Evolutionary conservation across 305 asterid species (phyloP).

Genomic region (Fraxinus platypoda): DNA sequence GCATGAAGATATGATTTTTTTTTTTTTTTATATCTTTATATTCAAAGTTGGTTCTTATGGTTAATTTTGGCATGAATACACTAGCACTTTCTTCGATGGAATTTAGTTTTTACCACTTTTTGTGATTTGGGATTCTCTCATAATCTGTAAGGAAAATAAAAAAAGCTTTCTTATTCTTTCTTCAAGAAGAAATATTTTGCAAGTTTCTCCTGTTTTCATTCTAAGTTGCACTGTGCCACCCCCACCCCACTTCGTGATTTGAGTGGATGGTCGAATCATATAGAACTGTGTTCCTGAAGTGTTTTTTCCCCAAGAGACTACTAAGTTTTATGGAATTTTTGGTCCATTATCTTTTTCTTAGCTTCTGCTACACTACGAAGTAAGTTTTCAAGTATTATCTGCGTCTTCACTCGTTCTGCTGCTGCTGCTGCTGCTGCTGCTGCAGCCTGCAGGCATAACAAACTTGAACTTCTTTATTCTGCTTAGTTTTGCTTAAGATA

Average conservation of each 20-base stretch:
- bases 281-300: neutral
- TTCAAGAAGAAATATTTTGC: neutral
- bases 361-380: neutral
- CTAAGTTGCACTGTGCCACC: neutral
- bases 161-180: neutral
- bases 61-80: constrained; percentile 47
- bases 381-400: neutral
- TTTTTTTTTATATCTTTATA: neutral
- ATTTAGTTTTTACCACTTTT: constrained; percentile 33
- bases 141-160: neutral
- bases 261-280: neutral
- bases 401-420: neutral
- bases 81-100: constrained; percentile 52
- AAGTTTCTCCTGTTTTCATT: neutral
- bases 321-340: neutral
- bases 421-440: neutral
- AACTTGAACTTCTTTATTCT: neutral
- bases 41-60: constrained; percentile 5
- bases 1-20: constrained; percentile 11
- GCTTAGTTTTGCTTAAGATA: neutral
- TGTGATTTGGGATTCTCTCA: neutral
- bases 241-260: neutral
- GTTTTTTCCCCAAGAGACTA: neutral
- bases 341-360: neutral
- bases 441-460: neutral